Base-by-base conservation (phyloP, 441 rosid species). In the Melastoma candidum region DNA sequence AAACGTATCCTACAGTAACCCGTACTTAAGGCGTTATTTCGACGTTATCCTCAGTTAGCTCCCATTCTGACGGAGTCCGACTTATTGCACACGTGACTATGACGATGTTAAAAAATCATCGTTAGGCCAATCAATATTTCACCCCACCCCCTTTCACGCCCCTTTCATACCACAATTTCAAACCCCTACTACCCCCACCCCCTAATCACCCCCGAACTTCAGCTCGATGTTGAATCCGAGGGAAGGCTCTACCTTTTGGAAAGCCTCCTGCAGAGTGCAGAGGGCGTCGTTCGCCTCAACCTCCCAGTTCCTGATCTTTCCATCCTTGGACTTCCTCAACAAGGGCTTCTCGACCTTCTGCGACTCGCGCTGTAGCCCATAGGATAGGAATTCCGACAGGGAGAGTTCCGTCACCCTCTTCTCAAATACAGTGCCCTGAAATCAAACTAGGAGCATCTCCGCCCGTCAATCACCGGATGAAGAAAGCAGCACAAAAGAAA, bases 191-290 rank as follows among this genome's bases (percentile, higher is more conserved):
- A 17, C 22, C 22, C 22, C 22, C 22, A 17, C 22, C 22, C 22
- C 22, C 22, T 17, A 17, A 17, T 17, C 22, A 17, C 22, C 22
- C 22, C 22, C 97, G 53, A 90, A 84, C 71, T 90, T 90, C 48
- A 90, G 59, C 71, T 90, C 96, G 54, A 90, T 76, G 68, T 90
- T 90, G 77, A 90, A 90, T 41, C 97, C 97, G 47, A 83, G 45
- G 12, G 76, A 64, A 12, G 88, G 80, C 3, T 77, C 75, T 5
- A 90, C 93, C 71, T 64, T 73, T 71, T 79, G 70, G 52, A 90
- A 85, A 47, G 90, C 95, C 51, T 85, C 96, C 60, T 80, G 74
- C 47, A 87, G 70, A 1, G 96, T 83, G 67, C 97, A 90, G 14
- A 77, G 55, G 6, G 81, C 52, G 64, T 87, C 97, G 54, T 90